Percentiles rank a stretch among this genome's conserved stretches.
phyloP scores from a whole-genome alignment of 2,329 filamentous ascomycete genomes.

The Clarireedia hainanense region DNA sequence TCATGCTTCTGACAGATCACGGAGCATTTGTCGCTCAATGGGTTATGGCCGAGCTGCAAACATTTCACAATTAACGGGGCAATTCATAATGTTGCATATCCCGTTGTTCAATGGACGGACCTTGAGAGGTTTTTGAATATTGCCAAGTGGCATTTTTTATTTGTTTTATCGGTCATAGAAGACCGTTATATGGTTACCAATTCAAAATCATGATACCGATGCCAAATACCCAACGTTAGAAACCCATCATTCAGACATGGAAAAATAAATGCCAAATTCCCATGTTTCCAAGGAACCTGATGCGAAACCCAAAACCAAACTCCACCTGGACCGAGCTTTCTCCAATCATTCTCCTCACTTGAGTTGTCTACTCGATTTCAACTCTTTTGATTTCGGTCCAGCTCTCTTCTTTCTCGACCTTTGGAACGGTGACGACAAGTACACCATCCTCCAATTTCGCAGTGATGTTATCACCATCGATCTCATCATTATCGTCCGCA shows the following conservation, averaged over 20 bases:
- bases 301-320: slow-evolving; percentile 4
- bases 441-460: slow-evolving; percentile 76
- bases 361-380: slow-evolving; percentile 38
- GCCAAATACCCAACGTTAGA: slow-evolving; percentile 3
- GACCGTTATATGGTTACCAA: slow-evolving; percentile 9
- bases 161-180: slow-evolving; percentile 11
- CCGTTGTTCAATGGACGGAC: too few species aligned
- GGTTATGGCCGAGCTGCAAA: too few species aligned
- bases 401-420: slow-evolving; percentile 48
- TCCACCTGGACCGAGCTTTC: slow-evolving; percentile 3
- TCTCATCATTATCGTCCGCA: slow-evolving; percentile 46
- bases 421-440: slow-evolving; percentile 68
- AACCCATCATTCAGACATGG: neutral
- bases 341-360: slow-evolving; percentile 2
- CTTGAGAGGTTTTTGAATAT: neutral
- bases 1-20: too few species aligned
- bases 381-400: slow-evolving; percentile 56
- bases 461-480: slow-evolving; percentile 60
- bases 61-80: too few species aligned
- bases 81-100: too few species aligned
- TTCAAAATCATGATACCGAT: slow-evolving; percentile 12
- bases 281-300: neutral
- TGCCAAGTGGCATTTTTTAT: slow-evolving; percentile 19
- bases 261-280: neutral
- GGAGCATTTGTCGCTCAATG: too few species aligned